phyloP scores from a whole-genome alignment of 108 stramenopile species.

The Schizochytrium sp. region DNA sequence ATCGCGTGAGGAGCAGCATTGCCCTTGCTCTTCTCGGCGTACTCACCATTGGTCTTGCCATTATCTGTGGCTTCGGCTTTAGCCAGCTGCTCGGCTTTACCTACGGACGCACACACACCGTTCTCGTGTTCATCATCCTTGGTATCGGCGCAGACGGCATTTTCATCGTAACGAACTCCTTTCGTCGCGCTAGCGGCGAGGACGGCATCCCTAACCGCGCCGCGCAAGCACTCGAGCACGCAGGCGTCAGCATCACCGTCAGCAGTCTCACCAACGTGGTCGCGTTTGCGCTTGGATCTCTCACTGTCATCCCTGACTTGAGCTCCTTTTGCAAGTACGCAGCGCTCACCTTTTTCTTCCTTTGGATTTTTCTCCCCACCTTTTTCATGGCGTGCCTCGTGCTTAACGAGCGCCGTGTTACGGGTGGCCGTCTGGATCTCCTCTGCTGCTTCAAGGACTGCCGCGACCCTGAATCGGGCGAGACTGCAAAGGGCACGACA shows the following conservation, averaged over 20 bases:
- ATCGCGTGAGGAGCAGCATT: not conserved
- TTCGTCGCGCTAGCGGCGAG: not conserved
- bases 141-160: slow-evolving; percentile 18
- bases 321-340: slow-evolving; percentile 19
- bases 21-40: not conserved
- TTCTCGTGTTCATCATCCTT: slow-evolving; percentile 9
- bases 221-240: not conserved
- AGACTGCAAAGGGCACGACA: not conserved
- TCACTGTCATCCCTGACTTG: slow-evolving; percentile 11
- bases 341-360: not conserved
- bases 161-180: not conserved
- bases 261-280: slow-evolving; percentile 20
- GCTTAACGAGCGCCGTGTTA: not conserved
- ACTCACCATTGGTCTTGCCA: not conserved
- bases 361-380: slow-evolving; percentile 12
- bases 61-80: not conserved
- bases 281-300: slow-evolving; percentile 20
- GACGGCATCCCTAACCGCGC: not conserved
- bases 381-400: slow-evolving; percentile 5
- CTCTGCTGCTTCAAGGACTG: not conserved
- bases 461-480: not conserved
- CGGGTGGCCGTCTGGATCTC: not conserved
- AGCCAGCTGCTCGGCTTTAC: not conserved
- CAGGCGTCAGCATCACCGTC: slow-evolving; percentile 17
- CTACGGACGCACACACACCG: not conserved